Evolutionary conservation across 2,329 filamentous ascomycete species (phyloP), one percentile per base, ranked within the genome.

Genomic region (Pyricularia pennisetigena): DNA sequence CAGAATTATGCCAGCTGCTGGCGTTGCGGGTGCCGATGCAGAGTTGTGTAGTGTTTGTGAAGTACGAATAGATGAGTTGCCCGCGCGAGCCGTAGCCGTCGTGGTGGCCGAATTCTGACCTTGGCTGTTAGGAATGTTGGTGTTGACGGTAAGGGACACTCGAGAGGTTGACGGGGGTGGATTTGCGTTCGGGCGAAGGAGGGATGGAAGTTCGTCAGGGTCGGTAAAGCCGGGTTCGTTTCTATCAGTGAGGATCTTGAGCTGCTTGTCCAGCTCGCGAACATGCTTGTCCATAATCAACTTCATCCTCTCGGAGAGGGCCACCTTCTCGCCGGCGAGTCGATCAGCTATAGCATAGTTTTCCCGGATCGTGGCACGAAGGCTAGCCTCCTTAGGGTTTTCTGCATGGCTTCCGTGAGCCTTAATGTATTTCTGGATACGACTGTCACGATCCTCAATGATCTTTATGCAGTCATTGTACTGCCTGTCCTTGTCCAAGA

Each of bases 371-470:
- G 85, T 84, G 65, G 87, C 85, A 67, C 86, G 85, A 74, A 91
- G 85, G 16, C 82, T 78, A 14, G 90, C 88, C 79, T 96, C 92
- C 74, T 92, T 91, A 0, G 91, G 90, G 73, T 94, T 92, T 35
- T 84, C 82, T 67, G 88, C 83, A 73, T 92, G 87, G 74, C 90
- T 91, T 71, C 90, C 90, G 72, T 94, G 90, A 23, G 85, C 80
- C 74, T 91, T 91, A 76, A 94, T 92, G 82, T 88, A 94, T 78
- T 91, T 92, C 75, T 96, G 92, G 59, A 95, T 87, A 74, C 88
- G 88, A 67, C 79, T 84, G 74, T 96, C 92, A 71, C 89, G 88
- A 69, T 90, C 88, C 59, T 88, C 85, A 74, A 94, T 92, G 71
- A 86, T 84, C 70, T 86, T 84, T 69, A 89, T 82, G 75, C 89